Conservation (phyloP, 2,329 filamentous ascomycete genomes). For the Hymenoscyphus occultus region DNA sequence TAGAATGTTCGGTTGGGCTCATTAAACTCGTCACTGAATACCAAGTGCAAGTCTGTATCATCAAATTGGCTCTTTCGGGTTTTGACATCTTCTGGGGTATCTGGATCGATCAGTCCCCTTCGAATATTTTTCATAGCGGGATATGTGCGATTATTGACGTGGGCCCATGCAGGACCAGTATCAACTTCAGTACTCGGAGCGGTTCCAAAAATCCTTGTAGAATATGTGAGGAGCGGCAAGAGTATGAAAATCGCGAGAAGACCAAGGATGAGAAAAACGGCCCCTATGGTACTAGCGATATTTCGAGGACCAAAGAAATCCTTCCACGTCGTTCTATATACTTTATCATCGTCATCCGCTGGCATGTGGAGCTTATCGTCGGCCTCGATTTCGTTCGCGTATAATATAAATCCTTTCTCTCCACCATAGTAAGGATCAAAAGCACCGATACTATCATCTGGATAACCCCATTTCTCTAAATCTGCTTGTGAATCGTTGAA, state of each 20-base stretch:
- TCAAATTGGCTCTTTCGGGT: slow-evolving; percentile 44
- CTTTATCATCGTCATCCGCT: slow-evolving; percentile 46
- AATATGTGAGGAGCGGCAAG: slow-evolving; percentile 48
- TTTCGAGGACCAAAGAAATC: slow-evolving; percentile 46
- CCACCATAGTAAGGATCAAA: slow-evolving; percentile 43
- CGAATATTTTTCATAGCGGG: slow-evolving; percentile 48
- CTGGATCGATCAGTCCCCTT: slow-evolving; percentile 48
- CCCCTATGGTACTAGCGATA: slow-evolving; percentile 39
- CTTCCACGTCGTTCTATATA: slow-evolving; percentile 40
- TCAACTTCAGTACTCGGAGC: slow-evolving; percentile 2
- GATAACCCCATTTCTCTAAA: slow-evolving; percentile 40
- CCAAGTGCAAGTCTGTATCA: slow-evolving; percentile 45
- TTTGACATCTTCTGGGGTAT: slow-evolving; percentile 47
- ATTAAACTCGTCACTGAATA: slow-evolving; percentile 58
- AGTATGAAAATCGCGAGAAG: slow-evolving; percentile 49
- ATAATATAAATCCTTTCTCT: slow-evolving; percentile 41
- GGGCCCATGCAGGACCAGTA: slow-evolving; percentile 40
- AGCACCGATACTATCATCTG: slow-evolving; percentile 47
- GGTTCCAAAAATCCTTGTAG: slow-evolving; percentile 26
- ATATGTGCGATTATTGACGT: slow-evolving; percentile 47
- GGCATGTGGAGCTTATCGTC: slow-evolving; percentile 56
- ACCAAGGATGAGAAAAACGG: slow-evolving; percentile 45
- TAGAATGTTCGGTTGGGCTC: slow-evolving; percentile 52
- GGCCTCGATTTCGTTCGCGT: slow-evolving; percentile 48
- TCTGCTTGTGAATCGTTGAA: slow-evolving; percentile 31